phyloP scores from a whole-genome alignment of 805 yeast species.

The Wickerhamomyces rabaulensis region DNA sequence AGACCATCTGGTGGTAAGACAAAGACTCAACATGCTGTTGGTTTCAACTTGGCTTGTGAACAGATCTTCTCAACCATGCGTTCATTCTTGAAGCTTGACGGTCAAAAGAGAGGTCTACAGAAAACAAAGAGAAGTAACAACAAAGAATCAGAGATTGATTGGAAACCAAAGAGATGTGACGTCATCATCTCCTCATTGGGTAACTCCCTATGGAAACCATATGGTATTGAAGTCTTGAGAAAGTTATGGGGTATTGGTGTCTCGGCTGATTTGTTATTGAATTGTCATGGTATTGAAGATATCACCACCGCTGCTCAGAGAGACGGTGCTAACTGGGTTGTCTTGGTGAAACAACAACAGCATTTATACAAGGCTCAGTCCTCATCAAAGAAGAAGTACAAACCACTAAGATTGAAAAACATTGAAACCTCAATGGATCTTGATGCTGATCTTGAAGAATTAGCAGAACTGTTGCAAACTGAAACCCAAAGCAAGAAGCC shows the following conservation, averaged over 20 bases:
- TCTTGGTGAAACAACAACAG: constrained; percentile 66
- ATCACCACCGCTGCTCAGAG: constrained; percentile 53
- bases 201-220: constrained; percentile 46
- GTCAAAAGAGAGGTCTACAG: constrained; percentile 19
- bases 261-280: constrained; percentile 62
- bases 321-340: constrained; percentile 73
- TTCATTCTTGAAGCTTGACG: constrained; percentile 36
- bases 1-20: constrained; percentile 40
- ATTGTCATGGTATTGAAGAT: constrained; percentile 54
- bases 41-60: constrained; percentile 79
- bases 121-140: constrained; percentile 30
- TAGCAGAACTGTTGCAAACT: constrained; percentile 38
- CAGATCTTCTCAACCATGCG: constrained; percentile 49
- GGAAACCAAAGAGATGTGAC: constrained; percentile 68
- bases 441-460: constrained; percentile 70
- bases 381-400: constrained; percentile 46
- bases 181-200: constrained; percentile 73
- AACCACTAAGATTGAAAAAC: constrained; percentile 71
- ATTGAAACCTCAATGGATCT: constrained; percentile 53
- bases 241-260: constrained; percentile 75
- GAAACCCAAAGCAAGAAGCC: constrained; percentile 19
- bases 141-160: constrained; percentile 34
- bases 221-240: constrained; percentile 59
- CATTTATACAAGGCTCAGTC: constrained; percentile 11
- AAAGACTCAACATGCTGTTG: constrained; percentile 62